phyloP scores from a whole-genome alignment of 176 grass and related monocot genomes.

The Aegilops speltoides region DNA sequence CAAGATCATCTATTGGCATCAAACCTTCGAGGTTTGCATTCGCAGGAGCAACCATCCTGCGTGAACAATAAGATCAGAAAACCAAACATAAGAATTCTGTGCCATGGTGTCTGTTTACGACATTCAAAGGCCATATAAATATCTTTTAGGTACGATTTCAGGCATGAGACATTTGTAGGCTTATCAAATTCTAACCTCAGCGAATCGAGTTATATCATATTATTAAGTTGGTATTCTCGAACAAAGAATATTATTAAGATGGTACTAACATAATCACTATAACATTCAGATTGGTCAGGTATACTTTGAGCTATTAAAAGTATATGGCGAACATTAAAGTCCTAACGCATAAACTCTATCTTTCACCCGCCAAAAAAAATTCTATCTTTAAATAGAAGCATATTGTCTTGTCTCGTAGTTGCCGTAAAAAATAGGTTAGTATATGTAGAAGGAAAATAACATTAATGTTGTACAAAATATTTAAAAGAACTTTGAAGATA shows the following conservation, averaged over 20 bases:
- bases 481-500: not conserved
- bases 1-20: conserved; percentile 38
- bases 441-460: not conserved
- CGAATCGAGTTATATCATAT: not conserved
- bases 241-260: not conserved
- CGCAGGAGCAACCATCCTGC: conserved; percentile 51
- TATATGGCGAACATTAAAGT: not conserved
- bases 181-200: not conserved
- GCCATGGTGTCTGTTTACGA: not conserved
- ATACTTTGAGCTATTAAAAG: not conserved
- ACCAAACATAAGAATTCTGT: not conserved
- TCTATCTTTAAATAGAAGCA: not conserved
- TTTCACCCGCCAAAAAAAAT: no score
- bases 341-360: not conserved
- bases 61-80: conserved; percentile 3
- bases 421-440: not conserved
- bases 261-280: not conserved
- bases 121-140: not conserved
- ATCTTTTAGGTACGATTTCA: not conserved
- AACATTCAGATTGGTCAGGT: not conserved
- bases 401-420: not conserved
- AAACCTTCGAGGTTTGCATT: conserved; percentile 63
- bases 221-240: not conserved
- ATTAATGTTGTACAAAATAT: not conserved
- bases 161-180: not conserved